These are phyloP conservation scores for Apophysomyces trapeziformis DNA, from an alignment of 371 early-diverging fungal genomes.

Conservation along the genomic window DNA sequence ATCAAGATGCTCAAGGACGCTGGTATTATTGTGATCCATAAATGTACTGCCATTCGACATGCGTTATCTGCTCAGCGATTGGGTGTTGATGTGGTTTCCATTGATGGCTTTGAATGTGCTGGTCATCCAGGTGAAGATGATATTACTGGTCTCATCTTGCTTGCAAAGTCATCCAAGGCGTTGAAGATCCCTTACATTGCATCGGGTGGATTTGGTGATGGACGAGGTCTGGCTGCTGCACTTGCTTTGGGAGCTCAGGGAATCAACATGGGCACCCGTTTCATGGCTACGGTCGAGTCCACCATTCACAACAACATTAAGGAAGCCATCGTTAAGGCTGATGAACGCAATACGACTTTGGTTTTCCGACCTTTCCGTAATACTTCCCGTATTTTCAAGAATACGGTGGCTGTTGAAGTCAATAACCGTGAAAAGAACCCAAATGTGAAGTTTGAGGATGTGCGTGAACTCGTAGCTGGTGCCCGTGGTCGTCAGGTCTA, in stretches of 20 bases:
- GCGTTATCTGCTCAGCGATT: constrained; percentile 68
- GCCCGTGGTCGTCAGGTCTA: constrained; percentile 73
- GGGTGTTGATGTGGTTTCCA: constrained; percentile 70
- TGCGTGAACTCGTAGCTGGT: constrained; percentile 72
- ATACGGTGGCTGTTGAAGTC: constrained; percentile 73
- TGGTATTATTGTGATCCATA: constrained; percentile 76
- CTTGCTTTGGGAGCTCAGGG: constrained; percentile 75
- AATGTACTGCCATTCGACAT: constrained; percentile 79
- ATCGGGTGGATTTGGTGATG: constrained; percentile 81
- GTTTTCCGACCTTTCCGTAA: constrained; percentile 82
- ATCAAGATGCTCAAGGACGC: constrained; percentile 79
- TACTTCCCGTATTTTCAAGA: constrained; percentile 79
- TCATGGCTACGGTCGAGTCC: constrained; percentile 80
- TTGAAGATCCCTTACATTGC: constrained; percentile 75
- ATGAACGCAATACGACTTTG: constrained; percentile 69
- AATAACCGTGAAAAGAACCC: constrained; percentile 65
- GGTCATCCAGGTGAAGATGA: constrained; percentile 89
- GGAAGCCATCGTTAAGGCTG: constrained; percentile 71
- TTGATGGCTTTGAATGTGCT: constrained; percentile 85
- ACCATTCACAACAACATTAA: constrained; percentile 79
- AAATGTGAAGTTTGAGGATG: constrained; percentile 68
- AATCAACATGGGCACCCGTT: constrained; percentile 84
- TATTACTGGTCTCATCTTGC: constrained; percentile 72
- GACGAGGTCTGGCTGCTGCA: constrained; percentile 72
- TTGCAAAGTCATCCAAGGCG: constrained; percentile 70